phyloP scores from a whole-genome alignment of 2,329 filamentous ascomycete genomes.

The Microthyrium microscopicum region DNA sequence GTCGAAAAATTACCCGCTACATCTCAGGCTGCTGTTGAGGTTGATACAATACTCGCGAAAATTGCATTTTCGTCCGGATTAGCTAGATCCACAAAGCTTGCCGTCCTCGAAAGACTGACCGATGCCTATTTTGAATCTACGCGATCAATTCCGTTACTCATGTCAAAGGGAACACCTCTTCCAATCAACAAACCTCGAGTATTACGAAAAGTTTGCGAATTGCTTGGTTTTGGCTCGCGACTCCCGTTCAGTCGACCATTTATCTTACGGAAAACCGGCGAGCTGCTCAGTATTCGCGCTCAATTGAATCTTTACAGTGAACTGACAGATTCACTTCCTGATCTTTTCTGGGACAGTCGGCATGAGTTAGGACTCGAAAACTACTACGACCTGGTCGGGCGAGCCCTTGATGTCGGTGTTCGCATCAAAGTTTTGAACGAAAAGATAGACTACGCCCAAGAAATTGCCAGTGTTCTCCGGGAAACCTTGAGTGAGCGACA shows the following conservation, averaged over 20 bases:
- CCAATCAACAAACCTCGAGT: constrained; percentile 58
- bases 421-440: constrained; percentile 85
- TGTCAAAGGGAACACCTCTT: constrained; percentile 47
- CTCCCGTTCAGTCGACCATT: constrained; percentile 25
- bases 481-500: constrained; percentile 86
- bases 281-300: constrained; percentile 73
- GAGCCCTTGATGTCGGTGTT: constrained; percentile 77
- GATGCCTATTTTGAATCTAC: constrained; percentile 77
- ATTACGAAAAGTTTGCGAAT: constrained; percentile 79
- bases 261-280: constrained; percentile 70
- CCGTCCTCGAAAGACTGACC: constrained; percentile 71
- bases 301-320: constrained; percentile 95
- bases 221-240: constrained; percentile 75
- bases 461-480: constrained; percentile 77
- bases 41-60: constrained; percentile 64
- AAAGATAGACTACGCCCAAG: constrained; percentile 94
- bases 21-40: constrained; percentile 12
- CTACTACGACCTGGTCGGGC: constrained; percentile 88
- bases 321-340: constrained; percentile 83
- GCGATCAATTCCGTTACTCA: constrained; percentile 59
- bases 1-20: constrained; percentile 7
- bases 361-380: constrained; percentile 81
- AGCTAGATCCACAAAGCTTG: constrained; percentile 82
- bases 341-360: constrained; percentile 89
- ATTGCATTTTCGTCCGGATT: constrained; percentile 93